A percentile compares a stretch with the other conserved stretches of the same genome.
These are phyloP conservation scores for Colletotrichum sp. DNA, from an alignment of 2,329 filamentous ascomycete species.

Conservation along the genomic window DNA sequence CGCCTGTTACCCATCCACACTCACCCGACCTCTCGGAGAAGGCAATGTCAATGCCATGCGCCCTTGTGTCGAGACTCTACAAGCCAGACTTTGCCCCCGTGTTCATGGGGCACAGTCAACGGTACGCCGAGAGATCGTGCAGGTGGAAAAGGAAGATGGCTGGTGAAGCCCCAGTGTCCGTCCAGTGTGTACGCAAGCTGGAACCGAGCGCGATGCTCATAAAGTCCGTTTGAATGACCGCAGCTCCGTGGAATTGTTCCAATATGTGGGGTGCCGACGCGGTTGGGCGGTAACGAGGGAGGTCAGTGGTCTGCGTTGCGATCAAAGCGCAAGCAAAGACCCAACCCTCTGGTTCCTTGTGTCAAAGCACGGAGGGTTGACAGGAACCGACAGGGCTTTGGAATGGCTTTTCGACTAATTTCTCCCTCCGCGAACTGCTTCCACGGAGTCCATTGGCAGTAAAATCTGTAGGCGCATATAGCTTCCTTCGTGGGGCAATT, in stretches of 20 bases:
- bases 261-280: neutral
- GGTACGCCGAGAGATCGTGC: neutral
- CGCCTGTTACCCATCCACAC: neutral
- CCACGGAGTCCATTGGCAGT: neutral
- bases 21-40: neutral
- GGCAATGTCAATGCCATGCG: neutral
- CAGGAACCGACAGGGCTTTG: neutral
- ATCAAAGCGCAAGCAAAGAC: neutral
- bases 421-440: neutral
- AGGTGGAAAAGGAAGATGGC: neutral
- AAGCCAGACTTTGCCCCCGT: neutral
- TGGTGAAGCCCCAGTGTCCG: neutral
- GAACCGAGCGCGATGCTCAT: neutral
- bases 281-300: neutral
- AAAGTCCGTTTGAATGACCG: neutral
- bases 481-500: neutral
- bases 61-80: neutral
- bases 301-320: neutral
- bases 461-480: neutral
- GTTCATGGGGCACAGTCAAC: neutral
- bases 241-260: neutral
- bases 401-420: neutral
- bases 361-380: conserved; percentile 1
- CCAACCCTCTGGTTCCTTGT: neutral
- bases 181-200: neutral